Evolutionary conservation across 2,329 filamentous ascomycete genomes (phyloP).

Genomic region (Fusarium subtropicale): DNA sequence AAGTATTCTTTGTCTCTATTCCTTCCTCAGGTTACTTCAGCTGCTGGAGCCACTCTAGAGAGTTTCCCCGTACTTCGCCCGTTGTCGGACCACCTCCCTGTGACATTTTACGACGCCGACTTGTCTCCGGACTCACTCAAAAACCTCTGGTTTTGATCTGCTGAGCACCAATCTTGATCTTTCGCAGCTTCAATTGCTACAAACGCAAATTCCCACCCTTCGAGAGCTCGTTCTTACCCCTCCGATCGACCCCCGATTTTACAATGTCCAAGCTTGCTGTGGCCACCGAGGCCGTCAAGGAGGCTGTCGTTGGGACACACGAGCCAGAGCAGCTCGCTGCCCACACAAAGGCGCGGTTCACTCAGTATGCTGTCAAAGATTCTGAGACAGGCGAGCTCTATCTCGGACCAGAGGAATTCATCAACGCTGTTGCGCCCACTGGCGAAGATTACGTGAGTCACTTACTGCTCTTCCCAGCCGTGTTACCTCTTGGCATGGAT

Average conservation of each 20-base stretch:
- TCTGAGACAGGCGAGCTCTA: slow-evolving; percentile 79
- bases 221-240: slow-evolving; percentile 23
- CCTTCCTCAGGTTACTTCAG: slow-evolving; percentile 19
- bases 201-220: slow-evolving; percentile 19
- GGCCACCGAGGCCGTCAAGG: slow-evolving; percentile 80
- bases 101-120: slow-evolving; percentile 25
- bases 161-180: slow-evolving; percentile 24
- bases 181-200: slow-evolving; percentile 38
- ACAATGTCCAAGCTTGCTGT: slow-evolving; percentile 57
- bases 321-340: slow-evolving; percentile 73
- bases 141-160: slow-evolving; percentile 16
- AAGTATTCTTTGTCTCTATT: slow-evolving; percentile 12
- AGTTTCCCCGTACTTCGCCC: slow-evolving; percentile 26
- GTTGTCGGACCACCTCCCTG: slow-evolving; percentile 38
- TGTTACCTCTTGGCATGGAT: slow-evolving; percentile 10
- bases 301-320: slow-evolving; percentile 76
- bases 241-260: slow-evolving; percentile 39
- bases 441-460: slow-evolving; percentile 89
- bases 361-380: slow-evolving; percentile 80
- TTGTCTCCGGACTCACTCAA: slow-evolving; percentile 6
- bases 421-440: slow-evolving; percentile 87
- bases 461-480: slow-evolving; percentile 3
- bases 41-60: slow-evolving; percentile 24
- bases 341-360: slow-evolving; percentile 81
- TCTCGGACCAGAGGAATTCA: slow-evolving; percentile 88